Evolutionary conservation across 192 early-diverging fungal species (phyloP).

Genomic region (Podila epigama): DNA sequence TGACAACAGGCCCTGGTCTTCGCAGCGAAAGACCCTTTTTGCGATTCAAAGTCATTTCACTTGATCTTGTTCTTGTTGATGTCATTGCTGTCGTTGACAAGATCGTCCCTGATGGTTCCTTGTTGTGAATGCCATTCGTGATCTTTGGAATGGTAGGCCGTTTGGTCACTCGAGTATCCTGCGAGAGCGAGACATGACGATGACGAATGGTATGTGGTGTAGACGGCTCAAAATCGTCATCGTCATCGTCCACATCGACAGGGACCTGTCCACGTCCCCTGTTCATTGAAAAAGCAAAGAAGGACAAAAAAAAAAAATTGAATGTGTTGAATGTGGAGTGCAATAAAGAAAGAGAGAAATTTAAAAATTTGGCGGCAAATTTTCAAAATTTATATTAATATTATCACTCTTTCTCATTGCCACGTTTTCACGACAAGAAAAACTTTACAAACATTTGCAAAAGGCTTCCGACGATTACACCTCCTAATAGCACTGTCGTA

Average conservation of each 20-base stretch:
- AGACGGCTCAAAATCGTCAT: constrained; percentile 22
- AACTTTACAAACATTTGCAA: constrained; percentile 18
- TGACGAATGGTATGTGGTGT: constrained; percentile 8
- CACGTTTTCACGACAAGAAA: constrained; percentile 13
- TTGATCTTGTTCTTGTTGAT: background rate
- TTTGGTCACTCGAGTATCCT: background rate
- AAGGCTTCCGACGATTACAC: constrained; percentile 37
- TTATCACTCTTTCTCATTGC: no score
- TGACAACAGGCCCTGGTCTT: background rate
- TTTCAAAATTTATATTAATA: background rate
- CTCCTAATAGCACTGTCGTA: constrained; percentile 32
- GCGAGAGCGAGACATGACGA: background rate
- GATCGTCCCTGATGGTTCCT: background rate
- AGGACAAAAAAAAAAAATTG: background rate
- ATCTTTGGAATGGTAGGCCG: background rate
- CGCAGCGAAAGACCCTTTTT: background rate
- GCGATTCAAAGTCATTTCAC: background rate
- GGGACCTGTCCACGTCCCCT: no score
- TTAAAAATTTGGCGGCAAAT: background rate
- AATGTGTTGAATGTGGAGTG: background rate
- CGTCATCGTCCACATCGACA: constrained; percentile 13
- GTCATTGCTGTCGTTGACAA: background rate
- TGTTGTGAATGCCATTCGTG: background rate
- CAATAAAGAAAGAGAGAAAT: background rate
- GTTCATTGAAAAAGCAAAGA: background rate